phyloP scores from a whole-genome alignment of 768 basidiomycete genomes.

The Tephrocybe sp. region DNA sequence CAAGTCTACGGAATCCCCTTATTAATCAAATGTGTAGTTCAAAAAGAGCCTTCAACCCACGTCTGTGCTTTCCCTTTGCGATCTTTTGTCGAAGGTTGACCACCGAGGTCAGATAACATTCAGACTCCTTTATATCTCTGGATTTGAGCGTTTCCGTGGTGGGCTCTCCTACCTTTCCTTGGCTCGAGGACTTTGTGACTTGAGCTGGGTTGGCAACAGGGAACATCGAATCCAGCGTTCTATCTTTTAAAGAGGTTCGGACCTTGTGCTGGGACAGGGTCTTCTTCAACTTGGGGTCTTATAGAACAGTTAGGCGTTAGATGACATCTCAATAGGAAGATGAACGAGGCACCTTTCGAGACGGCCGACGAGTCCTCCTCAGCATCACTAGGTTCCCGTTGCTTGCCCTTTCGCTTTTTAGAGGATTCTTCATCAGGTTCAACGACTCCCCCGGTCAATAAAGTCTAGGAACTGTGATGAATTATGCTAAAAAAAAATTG shows the following conservation, averaged over 20 bases:
- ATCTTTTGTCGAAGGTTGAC: constrained; percentile 59
- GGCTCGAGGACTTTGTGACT: constrained; percentile 24
- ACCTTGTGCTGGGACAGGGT: constrained; percentile 86
- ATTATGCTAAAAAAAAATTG: neutral
- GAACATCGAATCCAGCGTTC: constrained; percentile 96
- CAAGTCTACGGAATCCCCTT: constrained; percentile 53
- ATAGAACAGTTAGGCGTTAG: neutral
- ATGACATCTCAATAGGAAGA: neutral
- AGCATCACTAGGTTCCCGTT: constrained; percentile 25
- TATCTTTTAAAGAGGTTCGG: constrained; percentile 81
- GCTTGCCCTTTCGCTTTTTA: constrained; percentile 43
- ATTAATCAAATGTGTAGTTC: neutral
- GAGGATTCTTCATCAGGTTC: constrained; percentile 26
- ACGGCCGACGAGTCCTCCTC: constrained; percentile 24
- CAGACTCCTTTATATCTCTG: constrained; percentile 69
- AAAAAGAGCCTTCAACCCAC: constrained; percentile 42
- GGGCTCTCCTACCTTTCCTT: constrained; percentile 20
- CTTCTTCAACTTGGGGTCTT: constrained; percentile 36
- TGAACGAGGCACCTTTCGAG: constrained; percentile 23
- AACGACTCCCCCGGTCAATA: constrained; percentile 54
- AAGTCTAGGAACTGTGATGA: constrained; percentile 41
- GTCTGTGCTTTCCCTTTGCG: constrained; percentile 61
- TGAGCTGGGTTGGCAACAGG: constrained; percentile 60
- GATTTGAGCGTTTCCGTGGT: constrained; percentile 28
- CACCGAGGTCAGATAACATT: constrained; percentile 78